phyloP scores from a whole-genome alignment of 352 stramenopile species.

The Phytopythium litorale region DNA sequence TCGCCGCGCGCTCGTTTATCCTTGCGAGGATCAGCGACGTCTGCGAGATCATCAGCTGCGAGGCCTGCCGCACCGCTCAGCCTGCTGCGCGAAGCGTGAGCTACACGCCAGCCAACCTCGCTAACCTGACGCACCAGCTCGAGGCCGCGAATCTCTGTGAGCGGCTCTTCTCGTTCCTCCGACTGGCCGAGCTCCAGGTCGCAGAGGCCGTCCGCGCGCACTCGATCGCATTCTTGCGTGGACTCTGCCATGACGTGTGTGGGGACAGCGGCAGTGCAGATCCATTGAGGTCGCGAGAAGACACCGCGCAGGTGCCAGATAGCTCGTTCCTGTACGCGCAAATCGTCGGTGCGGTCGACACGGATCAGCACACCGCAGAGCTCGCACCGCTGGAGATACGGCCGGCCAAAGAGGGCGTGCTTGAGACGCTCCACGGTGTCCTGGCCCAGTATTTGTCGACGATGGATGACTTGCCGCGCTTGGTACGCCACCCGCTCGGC shows the following conservation, averaged over 20 bases:
- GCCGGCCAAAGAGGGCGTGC: slow-evolving; percentile 30
- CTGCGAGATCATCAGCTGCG: slow-evolving; percentile 16
- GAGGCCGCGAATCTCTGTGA: slow-evolving; percentile 32
- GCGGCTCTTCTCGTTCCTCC: slow-evolving; percentile 52
- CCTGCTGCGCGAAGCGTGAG: neutral
- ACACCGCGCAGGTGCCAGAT: neutral
- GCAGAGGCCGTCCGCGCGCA: slow-evolving; percentile 43
- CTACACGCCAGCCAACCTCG: slow-evolving; percentile 15
- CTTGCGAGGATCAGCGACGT: slow-evolving; percentile 16
- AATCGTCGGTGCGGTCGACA: neutral
- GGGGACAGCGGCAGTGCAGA: neutral
- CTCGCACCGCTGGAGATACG: slow-evolving; percentile 15
- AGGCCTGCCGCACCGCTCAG: slow-evolving; percentile 12
- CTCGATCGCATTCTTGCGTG: neutral
- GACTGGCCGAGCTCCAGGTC: slow-evolving; percentile 39
- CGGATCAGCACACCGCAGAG: neutral
- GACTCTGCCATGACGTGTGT: neutral
- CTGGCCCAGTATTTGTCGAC: slow-evolving; percentile 39
- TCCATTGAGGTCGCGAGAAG: neutral
- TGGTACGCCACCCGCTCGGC: slow-evolving; percentile 17
- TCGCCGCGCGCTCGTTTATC: slow-evolving; percentile 13
- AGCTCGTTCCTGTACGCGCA: neutral
- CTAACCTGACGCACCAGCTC: slow-evolving; percentile 21
- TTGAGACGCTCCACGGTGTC: slow-evolving; percentile 37
- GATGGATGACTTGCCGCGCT: slow-evolving; percentile 32